phyloP scores from a whole-genome alignment of 306 rosid genomes.

The Inga oerstediana region DNA sequence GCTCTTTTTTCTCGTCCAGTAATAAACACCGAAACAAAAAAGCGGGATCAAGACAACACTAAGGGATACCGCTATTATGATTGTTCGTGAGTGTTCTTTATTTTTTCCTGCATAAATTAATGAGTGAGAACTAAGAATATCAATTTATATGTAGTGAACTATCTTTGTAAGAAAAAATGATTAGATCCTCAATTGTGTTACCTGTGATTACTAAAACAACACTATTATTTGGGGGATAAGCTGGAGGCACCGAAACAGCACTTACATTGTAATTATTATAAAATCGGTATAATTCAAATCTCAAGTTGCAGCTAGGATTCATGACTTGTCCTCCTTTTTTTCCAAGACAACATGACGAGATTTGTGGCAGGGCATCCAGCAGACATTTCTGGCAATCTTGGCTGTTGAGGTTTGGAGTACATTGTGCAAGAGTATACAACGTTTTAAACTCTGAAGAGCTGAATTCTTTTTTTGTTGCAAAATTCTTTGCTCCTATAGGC shows the following conservation, averaged over 20 bases:
- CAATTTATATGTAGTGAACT: no score
- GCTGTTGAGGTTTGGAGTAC: no score
- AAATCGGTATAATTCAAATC: neutral
- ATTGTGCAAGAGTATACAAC: conserved; percentile 26
- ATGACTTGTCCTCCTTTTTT: neutral
- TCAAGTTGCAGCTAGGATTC: neutral
- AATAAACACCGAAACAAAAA: neutral
- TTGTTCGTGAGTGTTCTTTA: neutral
- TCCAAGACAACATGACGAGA: no score
- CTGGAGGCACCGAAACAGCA: no score
- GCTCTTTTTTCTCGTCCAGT: neutral
- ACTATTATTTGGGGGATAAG: no score
- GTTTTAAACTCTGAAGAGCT: neutral
- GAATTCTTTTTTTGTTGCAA: neutral
- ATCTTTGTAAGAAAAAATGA: no score
- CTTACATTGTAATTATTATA: neutral
- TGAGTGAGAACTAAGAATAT: neutral
- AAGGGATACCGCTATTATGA: neutral
- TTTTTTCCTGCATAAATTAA: neutral
- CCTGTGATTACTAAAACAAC: no score
- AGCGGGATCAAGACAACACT: neutral
- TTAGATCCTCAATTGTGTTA: no score
- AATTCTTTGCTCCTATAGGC: neutral
- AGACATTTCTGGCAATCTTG: no score
- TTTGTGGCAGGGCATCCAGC: no score